phyloP scores from a whole-genome alignment of 192 early-diverging fungal species.

The Piromyces finnis region DNA sequence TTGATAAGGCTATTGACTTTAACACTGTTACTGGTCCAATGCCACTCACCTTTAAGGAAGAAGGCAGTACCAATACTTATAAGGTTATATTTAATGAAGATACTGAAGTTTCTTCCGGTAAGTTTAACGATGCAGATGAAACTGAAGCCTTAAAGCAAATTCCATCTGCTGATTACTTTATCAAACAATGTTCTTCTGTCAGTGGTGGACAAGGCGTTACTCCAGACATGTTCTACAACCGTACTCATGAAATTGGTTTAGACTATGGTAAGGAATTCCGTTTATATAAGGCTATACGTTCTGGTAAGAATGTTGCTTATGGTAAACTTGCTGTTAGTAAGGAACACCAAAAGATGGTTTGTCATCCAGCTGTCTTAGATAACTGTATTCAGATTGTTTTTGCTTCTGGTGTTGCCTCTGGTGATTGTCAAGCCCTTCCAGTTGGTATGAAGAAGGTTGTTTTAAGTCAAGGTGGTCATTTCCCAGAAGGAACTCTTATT shows the following conservation, averaged over 20 bases:
- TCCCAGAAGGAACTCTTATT: background rate
- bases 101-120: background rate
- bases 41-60: background rate
- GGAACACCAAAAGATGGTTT: background rate
- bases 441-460: background rate
- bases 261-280: background rate
- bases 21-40: background rate
- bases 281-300: background rate
- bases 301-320: background rate
- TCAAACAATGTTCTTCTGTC: background rate
- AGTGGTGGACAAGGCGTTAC: background rate
- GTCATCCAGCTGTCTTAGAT: background rate
- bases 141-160: background rate
- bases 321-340: background rate
- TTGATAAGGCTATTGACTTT: background rate
- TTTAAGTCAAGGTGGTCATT: background rate
- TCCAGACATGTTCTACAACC: background rate
- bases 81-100: background rate
- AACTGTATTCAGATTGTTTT: background rate
- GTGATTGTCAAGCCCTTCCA: background rate
- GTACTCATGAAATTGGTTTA: background rate
- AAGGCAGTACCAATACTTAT: background rate
- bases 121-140: background rate
- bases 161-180: background rate
- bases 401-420: background rate